Evolutionary conservation across 1,139 yeast species (phyloP), one percentile per base, ranked within the genome.

Genomic region (Nadsonia commutata): DNA sequence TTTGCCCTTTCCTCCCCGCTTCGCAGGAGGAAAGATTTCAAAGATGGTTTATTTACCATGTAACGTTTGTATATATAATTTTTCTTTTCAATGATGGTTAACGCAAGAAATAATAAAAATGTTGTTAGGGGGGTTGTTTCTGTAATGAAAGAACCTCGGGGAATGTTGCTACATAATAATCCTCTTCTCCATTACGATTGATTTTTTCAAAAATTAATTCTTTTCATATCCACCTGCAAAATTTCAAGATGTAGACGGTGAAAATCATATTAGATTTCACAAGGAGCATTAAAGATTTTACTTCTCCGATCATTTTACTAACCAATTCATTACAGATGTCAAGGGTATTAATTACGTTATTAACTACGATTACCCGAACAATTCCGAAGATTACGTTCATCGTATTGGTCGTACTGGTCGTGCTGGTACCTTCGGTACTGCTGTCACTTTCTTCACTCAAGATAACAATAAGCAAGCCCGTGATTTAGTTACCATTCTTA

Each of bases 371-470:
- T 88, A 88, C 86, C 97, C 98, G 59, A 86, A 86, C 67, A 90
- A 88, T 70, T 83, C 86, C 62, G 98, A 90, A 70, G 97, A 90
- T 69, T 90, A 90, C 65, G 96, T 90, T 49, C 94, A 82, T 65
- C 76, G 94, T 66, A 82, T 82, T 58, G 96, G 96, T 63, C 85
- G 98, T 79, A 88, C 97, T 51, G 98, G 98, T 64, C 85, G 98
- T 77, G 98, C 96, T 53, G 97, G 97, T 65, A 78, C 85, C 51
- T 72, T 74, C 50, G 98, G 98, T 72, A 86, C 94, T 51, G 96
- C 98, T 48, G 78, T 88, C 53, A 86, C 98, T 9, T 77, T 90
- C 66, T 90, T 90, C 74, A 86, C 97, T 46, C 83, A 79, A 52
- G 88, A 73, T 52, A 84, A 85, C 71, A 70, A 82, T 57, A 78